Conservation (phyloP, 306 rosid genomes). For the Ceratonia siliqua region DNA sequence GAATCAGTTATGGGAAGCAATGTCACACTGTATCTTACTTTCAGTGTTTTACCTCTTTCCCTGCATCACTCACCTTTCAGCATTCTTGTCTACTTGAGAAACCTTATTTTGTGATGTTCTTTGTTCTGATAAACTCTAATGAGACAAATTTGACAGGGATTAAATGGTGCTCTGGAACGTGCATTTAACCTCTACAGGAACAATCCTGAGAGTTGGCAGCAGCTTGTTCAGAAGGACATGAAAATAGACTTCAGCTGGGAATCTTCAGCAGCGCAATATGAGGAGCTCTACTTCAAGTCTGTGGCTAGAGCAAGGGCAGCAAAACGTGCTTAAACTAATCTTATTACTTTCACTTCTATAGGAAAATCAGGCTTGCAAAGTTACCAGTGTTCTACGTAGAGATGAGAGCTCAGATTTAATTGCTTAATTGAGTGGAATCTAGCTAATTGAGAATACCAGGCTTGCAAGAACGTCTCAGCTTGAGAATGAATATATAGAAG, state of each 20-base stretch:
- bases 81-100: slow-evolving; percentile 4
- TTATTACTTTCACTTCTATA: neutral
- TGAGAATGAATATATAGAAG: slow-evolving; percentile 25
- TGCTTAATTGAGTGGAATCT: slow-evolving; percentile 11
- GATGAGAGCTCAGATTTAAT: slow-evolving; percentile 27
- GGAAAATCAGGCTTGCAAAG: slow-evolving; percentile 20
- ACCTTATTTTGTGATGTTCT: slow-evolving; percentile 10
- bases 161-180: slow-evolving; percentile 67
- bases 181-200: slow-evolving; percentile 57
- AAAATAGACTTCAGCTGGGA: slow-evolving; percentile 93
- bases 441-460: neutral
- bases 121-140: slow-evolving; percentile 20
- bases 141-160: slow-evolving; percentile 49
- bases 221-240: slow-evolving; percentile 87
- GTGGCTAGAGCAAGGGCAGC: slow-evolving; percentile 68
- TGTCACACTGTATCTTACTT: neutral
- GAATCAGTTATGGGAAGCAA: neutral
- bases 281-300: slow-evolving; percentile 69
- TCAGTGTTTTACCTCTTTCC: slow-evolving; percentile 11
- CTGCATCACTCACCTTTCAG: slow-evolving; percentile 5
- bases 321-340: slow-evolving; percentile 38
- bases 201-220: slow-evolving; percentile 66
- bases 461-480: slow-evolving; percentile 25
- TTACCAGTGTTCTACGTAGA: slow-evolving; percentile 11
- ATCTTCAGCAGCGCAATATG: slow-evolving; percentile 81